A percentile compares a stretch with the other conserved stretches of the same genome.
Conservation (phyloP, 2,329 filamentous ascomycete genomes). For the Myriosclerotinia scirpicola region DNA sequence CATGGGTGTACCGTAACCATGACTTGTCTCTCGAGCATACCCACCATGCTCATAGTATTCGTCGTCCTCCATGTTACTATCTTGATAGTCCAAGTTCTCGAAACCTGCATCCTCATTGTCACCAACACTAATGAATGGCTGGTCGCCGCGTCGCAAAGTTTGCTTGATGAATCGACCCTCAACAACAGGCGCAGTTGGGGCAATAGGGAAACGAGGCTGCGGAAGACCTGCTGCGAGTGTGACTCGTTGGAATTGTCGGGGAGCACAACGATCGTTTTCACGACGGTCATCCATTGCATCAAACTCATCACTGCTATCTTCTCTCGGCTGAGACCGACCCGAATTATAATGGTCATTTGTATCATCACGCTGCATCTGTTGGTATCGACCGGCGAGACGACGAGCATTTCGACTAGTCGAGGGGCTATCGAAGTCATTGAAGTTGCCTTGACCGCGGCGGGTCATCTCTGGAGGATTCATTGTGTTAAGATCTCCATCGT, state of each 20-base stretch:
- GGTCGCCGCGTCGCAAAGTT: not conserved
- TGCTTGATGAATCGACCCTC: conserved; percentile 21
- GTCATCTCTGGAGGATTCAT: not conserved
- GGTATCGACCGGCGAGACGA: not conserved
- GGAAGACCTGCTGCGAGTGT: not conserved
- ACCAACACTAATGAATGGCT: not conserved
- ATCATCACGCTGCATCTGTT: not conserved
- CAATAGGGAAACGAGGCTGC: not conserved
- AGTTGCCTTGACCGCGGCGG: not conserved
- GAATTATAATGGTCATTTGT: not conserved
- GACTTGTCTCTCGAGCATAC: not conserved
- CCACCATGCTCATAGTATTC: not conserved
- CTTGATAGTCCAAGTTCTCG: not conserved
- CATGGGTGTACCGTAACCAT: not conserved
- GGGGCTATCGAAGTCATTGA: not conserved
- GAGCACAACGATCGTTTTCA: not conserved
- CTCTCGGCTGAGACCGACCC: not conserved
- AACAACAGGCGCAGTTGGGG: not conserved
- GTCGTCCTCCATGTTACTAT: not conserved
- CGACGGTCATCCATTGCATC: not conserved
- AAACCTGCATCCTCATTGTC: not conserved
- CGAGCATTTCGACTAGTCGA: not conserved
- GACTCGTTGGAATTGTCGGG: conserved; percentile 9
- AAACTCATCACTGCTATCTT: not conserved
- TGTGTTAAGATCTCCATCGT: not conserved